A percentile compares a stretch with the other conserved stretches of the same genome.
Conservation (phyloP, 202 grass and related monocot species). For the Cymbopogon flexuosus region DNA sequence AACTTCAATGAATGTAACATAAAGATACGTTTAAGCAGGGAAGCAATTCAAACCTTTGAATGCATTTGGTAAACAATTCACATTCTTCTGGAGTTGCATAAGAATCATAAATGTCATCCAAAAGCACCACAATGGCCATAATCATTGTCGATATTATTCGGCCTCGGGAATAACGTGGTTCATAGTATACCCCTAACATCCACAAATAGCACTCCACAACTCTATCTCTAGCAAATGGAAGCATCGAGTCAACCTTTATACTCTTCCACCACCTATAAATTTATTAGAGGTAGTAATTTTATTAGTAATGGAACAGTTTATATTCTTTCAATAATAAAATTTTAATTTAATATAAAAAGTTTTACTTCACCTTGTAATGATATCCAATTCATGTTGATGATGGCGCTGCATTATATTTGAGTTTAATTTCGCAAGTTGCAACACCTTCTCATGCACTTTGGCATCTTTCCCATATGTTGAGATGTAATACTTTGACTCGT, state of each 20-base stretch:
- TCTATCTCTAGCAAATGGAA: slow-evolving; percentile 10
- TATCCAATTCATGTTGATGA: background rate
- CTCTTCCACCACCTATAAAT: background rate
- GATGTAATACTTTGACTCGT: background rate
- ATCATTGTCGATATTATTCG: slow-evolving; percentile 19
- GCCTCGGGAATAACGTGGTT: slow-evolving; percentile 12
- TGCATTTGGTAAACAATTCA: background rate
- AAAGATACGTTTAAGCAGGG: background rate
- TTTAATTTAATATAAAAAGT: background rate
- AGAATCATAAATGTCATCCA: slow-evolving; percentile 23
- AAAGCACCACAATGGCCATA: background rate
- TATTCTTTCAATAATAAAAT: too few species aligned
- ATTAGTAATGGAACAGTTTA: too few species aligned
- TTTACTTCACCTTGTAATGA: background rate
- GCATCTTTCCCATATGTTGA: background rate
- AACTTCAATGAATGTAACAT: too few species aligned
- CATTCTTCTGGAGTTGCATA: background rate
- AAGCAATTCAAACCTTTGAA: background rate
- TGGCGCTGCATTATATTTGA: background rate
- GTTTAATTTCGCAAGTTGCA: background rate
- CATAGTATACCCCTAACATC: slow-evolving; percentile 27
- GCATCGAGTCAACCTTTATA: background rate
- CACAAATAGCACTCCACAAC: slow-evolving; percentile 5
- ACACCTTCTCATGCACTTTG: background rate
- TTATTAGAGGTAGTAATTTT: background rate